Evolutionary conservation across 192 early-diverging fungal genomes (phyloP), one percentile per base, ranked within the genome.

Genomic region (Coemansia sp.): DNA sequence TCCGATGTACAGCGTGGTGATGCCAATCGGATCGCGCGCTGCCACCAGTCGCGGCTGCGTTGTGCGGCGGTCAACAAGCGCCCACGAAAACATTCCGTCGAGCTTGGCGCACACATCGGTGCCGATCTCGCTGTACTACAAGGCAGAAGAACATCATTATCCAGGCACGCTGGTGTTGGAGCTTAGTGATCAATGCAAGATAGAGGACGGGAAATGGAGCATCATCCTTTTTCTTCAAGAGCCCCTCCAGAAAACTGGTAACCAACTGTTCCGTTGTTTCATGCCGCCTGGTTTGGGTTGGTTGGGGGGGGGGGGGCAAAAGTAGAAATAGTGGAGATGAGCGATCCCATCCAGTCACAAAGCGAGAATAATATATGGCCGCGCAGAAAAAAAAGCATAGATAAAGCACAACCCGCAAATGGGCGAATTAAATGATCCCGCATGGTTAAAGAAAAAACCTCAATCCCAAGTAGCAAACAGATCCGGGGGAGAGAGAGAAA

Each of bases 1-100:
- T 19, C 97, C 97, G 68, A 94, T 90, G 86, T 99, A 99, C 43
- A 99, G 84, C 37, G 97, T 97, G 69, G 97, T 98, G 86, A 99
- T 95, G 69, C 97, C 97, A 77, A 99, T 92, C 63, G 95, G 94
- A 71, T 99, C 97, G 70, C 97, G 93, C 23, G 94, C 95, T n/a
- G 92, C 94, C 63, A 99, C 82, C 69, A 94, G 86, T 41, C 89
- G 81, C 82, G 95, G 89, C 65, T 86, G 88, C 68, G 86, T 88
- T 15, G 84, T 73, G 56, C 81, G 81, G 18, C 74, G 74, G 77
- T 99, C 97, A 70, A 94, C 89, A 19, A 99, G 89, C 1, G 94
- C 91, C 85, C 96, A 99, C 23, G 92, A 91, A 85, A 93, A 99
- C 92, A 99, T 97, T 67, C 97, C 97, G 75, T 99, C 97, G 39